These are phyloP conservation scores for Carex kokanica DNA, from an alignment of 176 grass and related monocot species.

Conservation along the genomic window DNA sequence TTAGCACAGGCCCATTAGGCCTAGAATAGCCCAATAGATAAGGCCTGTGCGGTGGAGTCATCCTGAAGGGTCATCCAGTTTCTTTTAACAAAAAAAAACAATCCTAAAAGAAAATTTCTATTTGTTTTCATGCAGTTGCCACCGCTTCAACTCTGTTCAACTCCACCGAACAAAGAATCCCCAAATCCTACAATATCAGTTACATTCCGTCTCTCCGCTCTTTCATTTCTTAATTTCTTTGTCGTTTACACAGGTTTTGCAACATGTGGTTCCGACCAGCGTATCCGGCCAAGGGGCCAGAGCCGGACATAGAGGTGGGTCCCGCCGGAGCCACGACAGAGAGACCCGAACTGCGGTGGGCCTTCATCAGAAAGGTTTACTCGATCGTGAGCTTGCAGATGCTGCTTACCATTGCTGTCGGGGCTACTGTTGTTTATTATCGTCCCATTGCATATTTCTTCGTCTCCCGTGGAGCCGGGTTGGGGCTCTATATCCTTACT, in stretches of 20 bases:
- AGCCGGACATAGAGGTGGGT: neutral
- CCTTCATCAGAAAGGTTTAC: conserved; percentile 80
- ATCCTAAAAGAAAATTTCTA: too few species aligned
- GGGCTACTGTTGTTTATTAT: neutral
- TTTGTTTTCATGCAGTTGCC: neutral
- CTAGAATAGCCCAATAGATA: too few species aligned
- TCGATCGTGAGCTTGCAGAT: conserved; percentile 36
- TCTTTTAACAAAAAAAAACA: too few species aligned
- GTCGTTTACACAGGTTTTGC: too few species aligned
- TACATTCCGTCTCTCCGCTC: too few species aligned
- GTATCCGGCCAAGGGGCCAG: conserved; percentile 41
- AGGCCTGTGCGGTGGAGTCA: too few species aligned
- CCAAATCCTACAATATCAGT: neutral
- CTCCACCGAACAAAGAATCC: neutral
- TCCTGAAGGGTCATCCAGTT: too few species aligned
- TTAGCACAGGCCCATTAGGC: too few species aligned
- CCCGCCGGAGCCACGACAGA: conserved; percentile 52
- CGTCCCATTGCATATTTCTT: neutral
- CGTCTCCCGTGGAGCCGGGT: neutral
- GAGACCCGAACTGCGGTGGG: conserved; percentile 68
- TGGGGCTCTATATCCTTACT: neutral
- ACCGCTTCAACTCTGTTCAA: neutral
- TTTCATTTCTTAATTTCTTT: neutral
- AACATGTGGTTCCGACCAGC: conserved; percentile 68
- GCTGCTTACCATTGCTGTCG: neutral